Conservation (phyloP, 2,329 filamentous ascomycete genomes). For the Coniella lustricola region DNA sequence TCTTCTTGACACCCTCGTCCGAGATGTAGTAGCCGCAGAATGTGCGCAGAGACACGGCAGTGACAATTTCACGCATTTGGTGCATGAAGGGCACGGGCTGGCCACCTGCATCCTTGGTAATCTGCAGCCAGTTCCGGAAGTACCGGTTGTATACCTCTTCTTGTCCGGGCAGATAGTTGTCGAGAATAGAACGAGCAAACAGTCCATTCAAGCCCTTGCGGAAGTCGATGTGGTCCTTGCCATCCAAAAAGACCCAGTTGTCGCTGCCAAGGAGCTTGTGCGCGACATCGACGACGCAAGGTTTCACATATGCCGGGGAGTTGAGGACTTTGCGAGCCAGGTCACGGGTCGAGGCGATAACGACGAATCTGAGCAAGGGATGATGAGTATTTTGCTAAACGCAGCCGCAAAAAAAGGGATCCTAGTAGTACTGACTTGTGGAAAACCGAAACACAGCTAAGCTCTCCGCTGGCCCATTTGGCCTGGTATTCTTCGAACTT, state of each 20-base stretch:
- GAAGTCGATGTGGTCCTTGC: slow-evolving; percentile 91
- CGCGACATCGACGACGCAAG: slow-evolving; percentile 90
- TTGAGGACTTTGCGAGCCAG: slow-evolving; percentile 97
- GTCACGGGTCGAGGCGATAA: slow-evolving; percentile 91
- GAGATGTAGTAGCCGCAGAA: slow-evolving; percentile 95
- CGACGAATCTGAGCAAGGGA: slow-evolving; percentile 65
- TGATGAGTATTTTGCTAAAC: slow-evolving; percentile 12
- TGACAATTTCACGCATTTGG: slow-evolving; percentile 89
- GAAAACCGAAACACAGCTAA: slow-evolving; percentile 98
- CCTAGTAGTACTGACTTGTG: slow-evolving; percentile 73
- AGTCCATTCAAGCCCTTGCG: slow-evolving; percentile 92
- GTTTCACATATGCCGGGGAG: slow-evolving; percentile 84
- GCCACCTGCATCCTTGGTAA: slow-evolving; percentile 64
- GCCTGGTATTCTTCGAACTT: slow-evolving; percentile 85
- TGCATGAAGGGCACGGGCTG: slow-evolving; percentile 83
- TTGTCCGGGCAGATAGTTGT: slow-evolving; percentile 82
- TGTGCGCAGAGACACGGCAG: slow-evolving; percentile 89
- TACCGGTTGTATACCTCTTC: slow-evolving; percentile 87
- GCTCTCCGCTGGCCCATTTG: slow-evolving; percentile 84
- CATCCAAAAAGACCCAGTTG: slow-evolving; percentile 97
- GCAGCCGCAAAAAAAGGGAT: neutral
- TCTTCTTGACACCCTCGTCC: slow-evolving; percentile 84
- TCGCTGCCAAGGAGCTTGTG: slow-evolving; percentile 85
- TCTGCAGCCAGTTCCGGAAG: slow-evolving; percentile 69
- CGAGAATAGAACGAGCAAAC: slow-evolving; percentile 86